phyloP scores from a whole-genome alignment of 257 asterid genomes.

The Lycium ferocissimum region DNA sequence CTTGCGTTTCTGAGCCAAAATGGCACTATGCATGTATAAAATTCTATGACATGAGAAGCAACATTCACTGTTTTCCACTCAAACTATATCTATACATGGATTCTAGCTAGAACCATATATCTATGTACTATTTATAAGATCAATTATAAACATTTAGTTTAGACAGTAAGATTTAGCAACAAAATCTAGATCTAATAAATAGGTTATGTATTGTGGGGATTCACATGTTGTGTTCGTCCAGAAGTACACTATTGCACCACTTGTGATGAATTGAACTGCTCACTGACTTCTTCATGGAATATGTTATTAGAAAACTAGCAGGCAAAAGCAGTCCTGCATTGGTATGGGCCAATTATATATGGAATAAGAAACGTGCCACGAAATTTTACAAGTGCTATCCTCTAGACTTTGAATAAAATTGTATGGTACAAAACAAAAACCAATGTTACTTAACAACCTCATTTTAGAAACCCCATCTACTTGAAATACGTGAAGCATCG shows the following conservation, averaged over 20 bases:
- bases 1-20: not conserved
- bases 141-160: not conserved
- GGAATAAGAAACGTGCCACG: slow-evolving; percentile 1
- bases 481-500: slow-evolving; percentile 32
- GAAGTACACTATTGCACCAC: not conserved
- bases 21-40: not conserved
- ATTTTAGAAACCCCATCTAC: not conserved
- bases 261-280: not conserved
- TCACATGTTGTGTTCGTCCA: not conserved
- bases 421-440: not conserved
- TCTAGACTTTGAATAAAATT: not conserved
- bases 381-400: not conserved
- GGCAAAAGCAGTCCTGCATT: not conserved
- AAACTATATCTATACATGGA: not conserved
- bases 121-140: not conserved
- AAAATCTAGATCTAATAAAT: not conserved
- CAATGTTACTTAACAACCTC: not conserved
- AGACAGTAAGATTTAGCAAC: not conserved
- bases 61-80: not conserved
- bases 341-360: not conserved
- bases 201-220: not conserved
- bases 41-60: not conserved
- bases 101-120: not conserved
- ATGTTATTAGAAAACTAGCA: not conserved
- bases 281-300: not conserved